A percentile compares a stretch with the other conserved stretches of the same genome.
These are phyloP conservation scores for Malus hybrid DNA, from an alignment of 331 rosid species.

Conservation along the genomic window DNA sequence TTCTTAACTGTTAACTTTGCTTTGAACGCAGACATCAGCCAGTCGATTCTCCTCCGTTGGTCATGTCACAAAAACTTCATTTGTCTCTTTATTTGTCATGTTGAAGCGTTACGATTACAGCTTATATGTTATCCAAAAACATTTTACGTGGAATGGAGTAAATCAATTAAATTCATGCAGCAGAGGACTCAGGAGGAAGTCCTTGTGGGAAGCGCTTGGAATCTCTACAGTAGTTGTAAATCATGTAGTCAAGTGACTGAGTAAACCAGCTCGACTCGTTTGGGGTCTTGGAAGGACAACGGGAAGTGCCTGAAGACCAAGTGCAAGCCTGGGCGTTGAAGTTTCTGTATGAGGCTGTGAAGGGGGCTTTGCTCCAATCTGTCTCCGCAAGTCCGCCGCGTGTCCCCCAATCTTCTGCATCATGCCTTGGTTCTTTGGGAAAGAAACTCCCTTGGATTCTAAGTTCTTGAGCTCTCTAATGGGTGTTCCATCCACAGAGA, in stretches of 20 bases:
- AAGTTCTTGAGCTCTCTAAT: conserved; percentile 51
- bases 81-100: background rate
- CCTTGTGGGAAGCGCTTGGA: conserved; percentile 48
- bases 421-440: conserved; percentile 45
- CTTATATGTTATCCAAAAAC: background rate
- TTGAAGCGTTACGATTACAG: background rate
- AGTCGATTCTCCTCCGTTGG: background rate
- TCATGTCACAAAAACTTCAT: background rate
- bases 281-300: background rate
- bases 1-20: too few species aligned
- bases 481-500: conserved; percentile 54
- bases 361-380: conserved; percentile 57
- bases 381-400: conserved; percentile 58
- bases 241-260: conserved; percentile 34
- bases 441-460: conserved; percentile 39
- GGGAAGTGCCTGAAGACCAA: conserved; percentile 32
- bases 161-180: background rate
- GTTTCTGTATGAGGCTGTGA: conserved; percentile 43
- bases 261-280: conserved; percentile 5
- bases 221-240: conserved; percentile 46
- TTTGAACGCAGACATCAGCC: too few species aligned
- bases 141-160: background rate
- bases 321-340: conserved; percentile 48
- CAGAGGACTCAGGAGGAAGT: conserved; percentile 33
- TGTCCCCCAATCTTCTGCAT: conserved; percentile 61